phyloP scores from a whole-genome alignment of 352 stramenopile species.

The Phytopythium litorale region DNA sequence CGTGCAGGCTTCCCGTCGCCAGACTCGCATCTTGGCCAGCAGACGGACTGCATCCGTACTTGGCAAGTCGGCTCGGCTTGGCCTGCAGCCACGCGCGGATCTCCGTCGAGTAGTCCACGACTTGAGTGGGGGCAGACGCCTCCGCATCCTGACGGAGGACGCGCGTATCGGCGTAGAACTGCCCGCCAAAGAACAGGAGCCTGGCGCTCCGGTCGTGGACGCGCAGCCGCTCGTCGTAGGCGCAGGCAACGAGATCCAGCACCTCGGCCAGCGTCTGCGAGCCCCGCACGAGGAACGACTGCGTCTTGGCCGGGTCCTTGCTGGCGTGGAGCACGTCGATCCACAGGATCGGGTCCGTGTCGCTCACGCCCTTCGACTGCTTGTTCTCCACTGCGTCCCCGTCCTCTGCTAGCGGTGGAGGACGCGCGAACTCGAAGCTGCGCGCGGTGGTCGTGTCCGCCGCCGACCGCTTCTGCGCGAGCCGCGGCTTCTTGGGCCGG shows the following conservation, averaged over 20 bases:
- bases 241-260: conserved; percentile 60
- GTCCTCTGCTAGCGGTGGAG: conserved; percentile 11
- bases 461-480: conserved; percentile 52
- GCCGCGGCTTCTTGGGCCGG: conserved; percentile 38
- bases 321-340: conserved; percentile 70
- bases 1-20: conserved; percentile 27
- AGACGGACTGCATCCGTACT: conserved; percentile 19
- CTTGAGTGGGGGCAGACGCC: neutral
- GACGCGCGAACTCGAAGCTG: conserved; percentile 65
- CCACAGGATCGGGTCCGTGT: conserved; percentile 57
- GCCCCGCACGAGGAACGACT: conserved; percentile 69
- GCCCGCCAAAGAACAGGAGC: conserved; percentile 54
- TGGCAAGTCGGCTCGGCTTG: conserved; percentile 22
- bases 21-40: neutral
- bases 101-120: conserved; percentile 49
- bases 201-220: conserved; percentile 36
- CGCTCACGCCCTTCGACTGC: neutral
- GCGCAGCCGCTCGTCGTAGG: conserved; percentile 55
- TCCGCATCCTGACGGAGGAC: conserved; percentile 2
- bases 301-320: conserved; percentile 57
- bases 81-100: conserved; percentile 55
- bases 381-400: conserved; percentile 6
- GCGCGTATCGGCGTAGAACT: conserved; percentile 60
- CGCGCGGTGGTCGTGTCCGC: conserved; percentile 47
- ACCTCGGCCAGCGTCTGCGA: conserved; percentile 51